phyloP scores from a whole-genome alignment of 768 basidiomycete species.

The Cystofilobasidium bisporidii region DNA sequence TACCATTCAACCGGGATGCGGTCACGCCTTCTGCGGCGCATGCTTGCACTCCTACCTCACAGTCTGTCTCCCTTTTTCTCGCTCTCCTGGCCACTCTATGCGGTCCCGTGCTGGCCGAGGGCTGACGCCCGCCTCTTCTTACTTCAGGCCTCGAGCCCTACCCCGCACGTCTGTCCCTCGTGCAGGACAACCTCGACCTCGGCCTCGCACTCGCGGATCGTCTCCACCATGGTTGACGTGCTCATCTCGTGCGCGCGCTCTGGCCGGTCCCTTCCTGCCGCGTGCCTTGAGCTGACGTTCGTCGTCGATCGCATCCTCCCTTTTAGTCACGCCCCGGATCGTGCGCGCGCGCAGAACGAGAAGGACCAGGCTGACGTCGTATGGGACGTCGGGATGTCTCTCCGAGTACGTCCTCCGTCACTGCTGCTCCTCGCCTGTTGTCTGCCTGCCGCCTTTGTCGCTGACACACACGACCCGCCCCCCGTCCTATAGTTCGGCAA shows the following conservation, averaged over 20 bases:
- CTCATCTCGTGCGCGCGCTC: constrained; percentile 15
- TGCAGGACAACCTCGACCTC: constrained; percentile 13
- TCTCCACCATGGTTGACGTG: constrained; percentile 10
- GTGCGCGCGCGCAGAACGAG: constrained; percentile 14
- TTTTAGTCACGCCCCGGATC: constrained; percentile 20
- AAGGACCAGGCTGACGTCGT: constrained; percentile 18
- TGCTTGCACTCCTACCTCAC: constrained; percentile 11
- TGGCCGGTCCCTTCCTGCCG: neutral
- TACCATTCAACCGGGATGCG: constrained; percentile 14
- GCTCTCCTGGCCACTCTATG: too few species aligned
- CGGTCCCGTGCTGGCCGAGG: too few species aligned
- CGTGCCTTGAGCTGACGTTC: neutral
- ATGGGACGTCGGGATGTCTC: constrained; percentile 13
- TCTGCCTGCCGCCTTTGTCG: too few species aligned
- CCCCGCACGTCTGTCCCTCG: constrained; percentile 13
- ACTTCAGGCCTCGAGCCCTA: neutral
- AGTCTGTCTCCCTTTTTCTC: neutral
- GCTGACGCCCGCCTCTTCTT: neutral
- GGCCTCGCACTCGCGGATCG: constrained; percentile 12
- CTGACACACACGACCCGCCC: too few species aligned
- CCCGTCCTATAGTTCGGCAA: constrained; percentile 15
- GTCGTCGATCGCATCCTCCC: neutral
- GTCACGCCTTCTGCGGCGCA: constrained; percentile 19
- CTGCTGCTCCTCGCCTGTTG: neutral
- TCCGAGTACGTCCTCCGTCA: constrained; percentile 1